Evolutionary conservation across 371 early-diverging fungal species (phyloP).

Genomic region (Coemansia sp.): DNA sequence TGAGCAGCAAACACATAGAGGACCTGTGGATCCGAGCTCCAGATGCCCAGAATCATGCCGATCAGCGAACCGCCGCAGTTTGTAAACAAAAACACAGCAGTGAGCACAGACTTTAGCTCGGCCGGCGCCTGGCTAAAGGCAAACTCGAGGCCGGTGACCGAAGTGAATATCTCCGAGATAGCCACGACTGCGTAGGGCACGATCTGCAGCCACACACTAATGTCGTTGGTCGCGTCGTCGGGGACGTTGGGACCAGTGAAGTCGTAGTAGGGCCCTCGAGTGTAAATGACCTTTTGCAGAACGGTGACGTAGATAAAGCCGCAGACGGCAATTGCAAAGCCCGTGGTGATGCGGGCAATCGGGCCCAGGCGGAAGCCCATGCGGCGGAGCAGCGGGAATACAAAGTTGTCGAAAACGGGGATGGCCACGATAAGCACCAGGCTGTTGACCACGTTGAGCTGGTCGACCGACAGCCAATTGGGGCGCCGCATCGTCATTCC

Average conservation of each 20-base stretch:
- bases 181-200: constrained; percentile 68
- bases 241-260: constrained; percentile 45
- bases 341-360: constrained; percentile 67
- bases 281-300: constrained; percentile 67
- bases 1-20: constrained; percentile 66
- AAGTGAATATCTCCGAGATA: constrained; percentile 71
- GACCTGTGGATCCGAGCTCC: constrained; percentile 67
- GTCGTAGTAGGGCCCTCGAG: constrained; percentile 57
- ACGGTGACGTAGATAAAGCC: constrained; percentile 68
- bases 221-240: constrained; percentile 44
- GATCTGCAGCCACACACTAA: constrained; percentile 68
- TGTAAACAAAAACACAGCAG: constrained; percentile 69
- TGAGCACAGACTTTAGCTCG: constrained; percentile 74
- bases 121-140: constrained; percentile 75
- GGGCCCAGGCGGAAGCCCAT: constrained; percentile 66
- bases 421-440: constrained; percentile 66
- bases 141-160: constrained; percentile 75
- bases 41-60: constrained; percentile 65
- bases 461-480: constrained; percentile 63
- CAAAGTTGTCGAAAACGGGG: constrained; percentile 66
- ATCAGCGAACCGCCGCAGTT: constrained; percentile 64
- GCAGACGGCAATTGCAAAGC: constrained; percentile 63
- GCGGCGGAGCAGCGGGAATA: constrained; percentile 66
- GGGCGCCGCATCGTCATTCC: constrained; percentile 66
- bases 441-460: constrained; percentile 58